phyloP scores from a whole-genome alignment of 192 early-diverging fungal genomes.

The Endogone sp. region DNA sequence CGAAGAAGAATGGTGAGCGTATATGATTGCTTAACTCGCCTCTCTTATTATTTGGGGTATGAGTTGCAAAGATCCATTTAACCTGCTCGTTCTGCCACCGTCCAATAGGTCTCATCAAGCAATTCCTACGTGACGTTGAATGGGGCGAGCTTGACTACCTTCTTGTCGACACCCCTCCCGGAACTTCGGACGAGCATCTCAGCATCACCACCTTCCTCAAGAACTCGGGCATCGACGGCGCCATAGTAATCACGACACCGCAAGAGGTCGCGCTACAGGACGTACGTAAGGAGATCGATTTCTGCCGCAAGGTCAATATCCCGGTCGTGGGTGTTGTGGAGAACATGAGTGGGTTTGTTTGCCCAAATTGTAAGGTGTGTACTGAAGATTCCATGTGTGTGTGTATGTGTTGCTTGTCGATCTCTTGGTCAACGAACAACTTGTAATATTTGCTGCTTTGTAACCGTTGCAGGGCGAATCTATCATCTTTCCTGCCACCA shows the following conservation, averaged over 20 bases:
- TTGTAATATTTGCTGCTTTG: neutral
- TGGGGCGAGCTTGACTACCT: slow-evolving; percentile 91
- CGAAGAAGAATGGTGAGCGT: slow-evolving; percentile 75
- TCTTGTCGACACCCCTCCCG: slow-evolving; percentile 94
- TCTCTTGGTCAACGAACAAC: slow-evolving; percentile 4
- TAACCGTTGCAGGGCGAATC: slow-evolving; percentile 47
- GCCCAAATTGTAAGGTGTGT: slow-evolving; percentile 68
- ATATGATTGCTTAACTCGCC: slow-evolving; percentile 1
- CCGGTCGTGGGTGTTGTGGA: slow-evolving; percentile 91
- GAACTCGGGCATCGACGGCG: slow-evolving; percentile 76
- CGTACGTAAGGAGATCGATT: slow-evolving; percentile 98
- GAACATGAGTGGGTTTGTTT: slow-evolving; percentile 98
- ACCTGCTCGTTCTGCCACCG: neutral
- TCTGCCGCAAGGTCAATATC: slow-evolving; percentile 88
- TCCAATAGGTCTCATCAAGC: slow-evolving; percentile 82
- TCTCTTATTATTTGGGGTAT: neutral
- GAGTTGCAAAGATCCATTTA: too few relatives aligned
- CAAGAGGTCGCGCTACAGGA: slow-evolving; percentile 85
- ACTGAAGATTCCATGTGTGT: neutral
- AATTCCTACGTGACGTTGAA: slow-evolving; percentile 94
- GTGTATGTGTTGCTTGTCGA: neutral
- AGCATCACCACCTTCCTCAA: slow-evolving; percentile 78
- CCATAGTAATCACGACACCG: slow-evolving; percentile 92
- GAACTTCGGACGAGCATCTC: slow-evolving; percentile 96
- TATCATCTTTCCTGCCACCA: slow-evolving; percentile 70